A percentile compares a stretch with the other conserved stretches of the same genome.
Evolutionary conservation across 1,284 basidiomycete species (phyloP).

Genomic region (Malassezia slooffiae): DNA sequence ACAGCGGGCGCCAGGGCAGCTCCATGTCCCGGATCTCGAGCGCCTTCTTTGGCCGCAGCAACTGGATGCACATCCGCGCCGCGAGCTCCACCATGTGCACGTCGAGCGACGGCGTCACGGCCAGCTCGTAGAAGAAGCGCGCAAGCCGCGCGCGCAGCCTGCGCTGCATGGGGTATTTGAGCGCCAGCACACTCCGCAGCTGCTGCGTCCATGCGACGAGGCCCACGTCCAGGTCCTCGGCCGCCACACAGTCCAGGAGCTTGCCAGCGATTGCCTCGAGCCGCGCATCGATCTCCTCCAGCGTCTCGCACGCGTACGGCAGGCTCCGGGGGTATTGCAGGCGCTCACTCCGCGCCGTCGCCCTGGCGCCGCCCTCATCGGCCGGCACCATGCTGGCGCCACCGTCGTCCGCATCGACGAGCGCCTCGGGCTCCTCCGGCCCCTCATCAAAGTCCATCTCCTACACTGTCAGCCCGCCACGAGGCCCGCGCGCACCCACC

Average conservation of each 20-base stretch:
- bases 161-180: conserved; percentile 44
- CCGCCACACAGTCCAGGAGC: conserved; percentile 65
- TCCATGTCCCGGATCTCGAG: conserved; percentile 69
- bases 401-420: too few species aligned
- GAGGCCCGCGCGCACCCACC: too few species aligned
- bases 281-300: conserved; percentile 66
- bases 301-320: conserved; percentile 70
- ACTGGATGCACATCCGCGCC: conserved; percentile 61
- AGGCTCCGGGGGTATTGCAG: conserved; percentile 49
- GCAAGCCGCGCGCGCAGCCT: conserved; percentile 65
- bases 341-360: too few species aligned
- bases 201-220: conserved; percentile 53
- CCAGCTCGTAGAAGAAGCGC: conserved; percentile 71
- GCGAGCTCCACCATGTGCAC: conserved; percentile 60
- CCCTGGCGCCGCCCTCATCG: too few species aligned
- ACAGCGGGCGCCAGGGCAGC: conserved; percentile 77
- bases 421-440: too few species aligned
- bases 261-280: conserved; percentile 66
- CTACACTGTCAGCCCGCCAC: too few species aligned
- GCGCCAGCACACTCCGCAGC: conserved; percentile 40
- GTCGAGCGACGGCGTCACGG: conserved; percentile 64
- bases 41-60: conserved; percentile 67
- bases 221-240: conserved; percentile 54
- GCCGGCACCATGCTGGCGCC: too few species aligned
- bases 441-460: too few species aligned